phyloP scores from a whole-genome alignment of 305 asterid genomes.

The Fraxinus ornus region DNA sequence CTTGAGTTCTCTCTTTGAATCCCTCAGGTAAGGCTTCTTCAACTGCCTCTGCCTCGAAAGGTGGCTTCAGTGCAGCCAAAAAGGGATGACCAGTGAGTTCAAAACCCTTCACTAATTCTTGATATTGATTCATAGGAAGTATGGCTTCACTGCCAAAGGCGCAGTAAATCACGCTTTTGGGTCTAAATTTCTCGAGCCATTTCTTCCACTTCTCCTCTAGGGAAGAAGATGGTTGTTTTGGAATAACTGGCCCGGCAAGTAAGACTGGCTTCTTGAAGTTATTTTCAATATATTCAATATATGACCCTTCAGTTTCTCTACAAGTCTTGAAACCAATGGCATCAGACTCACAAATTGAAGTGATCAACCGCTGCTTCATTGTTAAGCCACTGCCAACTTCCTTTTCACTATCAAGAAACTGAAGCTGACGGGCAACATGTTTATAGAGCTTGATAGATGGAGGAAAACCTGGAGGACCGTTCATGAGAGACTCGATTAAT shows the following conservation, averaged over 20 bases:
- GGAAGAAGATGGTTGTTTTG: slow-evolving; percentile 37
- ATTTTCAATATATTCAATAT: slow-evolving; percentile 38
- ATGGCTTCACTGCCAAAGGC: slow-evolving; percentile 72
- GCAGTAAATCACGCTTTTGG: slow-evolving; percentile 48
- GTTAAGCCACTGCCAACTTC: slow-evolving; percentile 31
- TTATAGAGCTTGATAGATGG: slow-evolving; percentile 38
- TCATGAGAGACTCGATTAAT: slow-evolving; percentile 24
- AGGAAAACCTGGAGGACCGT: slow-evolving; percentile 52
- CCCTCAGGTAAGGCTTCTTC: slow-evolving; percentile 66
- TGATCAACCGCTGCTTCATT: slow-evolving; percentile 42
- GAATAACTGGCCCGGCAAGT: slow-evolving; percentile 59
- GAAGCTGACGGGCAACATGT: slow-evolving; percentile 43
- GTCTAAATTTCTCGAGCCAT: slow-evolving; percentile 44
- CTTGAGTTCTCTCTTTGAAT: slow-evolving; percentile 16
- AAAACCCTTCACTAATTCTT: slow-evolving; percentile 59
- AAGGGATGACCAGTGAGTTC: slow-evolving; percentile 58
- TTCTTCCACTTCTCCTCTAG: slow-evolving; percentile 38
- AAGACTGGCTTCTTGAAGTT: slow-evolving; percentile 44
- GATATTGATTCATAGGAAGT: slow-evolving; percentile 46
- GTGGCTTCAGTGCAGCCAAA: slow-evolving; percentile 61
- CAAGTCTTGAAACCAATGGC: slow-evolving; percentile 61
- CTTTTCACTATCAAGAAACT: slow-evolving; percentile 25
- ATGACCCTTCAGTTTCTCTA: slow-evolving; percentile 54
- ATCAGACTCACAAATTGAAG: slow-evolving; percentile 38
- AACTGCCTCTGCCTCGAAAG: slow-evolving; percentile 27